phyloP scores from a whole-genome alignment of 2,329 filamentous ascomycete genomes.

The Fusarium austroafricanum region DNA sequence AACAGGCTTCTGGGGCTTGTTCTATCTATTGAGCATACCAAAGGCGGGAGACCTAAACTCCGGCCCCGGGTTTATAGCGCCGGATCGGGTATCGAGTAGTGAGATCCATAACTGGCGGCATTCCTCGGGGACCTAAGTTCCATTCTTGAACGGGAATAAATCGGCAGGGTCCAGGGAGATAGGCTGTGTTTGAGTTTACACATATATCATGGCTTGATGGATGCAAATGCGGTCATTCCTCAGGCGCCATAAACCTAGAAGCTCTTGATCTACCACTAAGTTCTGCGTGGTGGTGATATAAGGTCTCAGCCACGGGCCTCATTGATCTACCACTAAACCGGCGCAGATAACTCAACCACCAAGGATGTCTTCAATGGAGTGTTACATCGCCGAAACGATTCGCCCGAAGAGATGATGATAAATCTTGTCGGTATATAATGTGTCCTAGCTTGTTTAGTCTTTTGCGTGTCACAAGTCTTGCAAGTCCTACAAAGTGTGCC shows the following conservation, averaged over 20 bases:
- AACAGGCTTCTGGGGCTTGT: slow-evolving; percentile 1
- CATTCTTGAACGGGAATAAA: neutral
- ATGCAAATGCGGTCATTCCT: slow-evolving; percentile 9
- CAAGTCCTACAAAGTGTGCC: neutral
- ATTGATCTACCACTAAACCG: too few relatives aligned
- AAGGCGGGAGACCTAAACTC: neutral
- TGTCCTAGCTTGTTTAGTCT: too few relatives aligned
- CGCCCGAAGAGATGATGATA: too few relatives aligned
- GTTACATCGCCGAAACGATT: too few relatives aligned
- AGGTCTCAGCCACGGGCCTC: too few relatives aligned
- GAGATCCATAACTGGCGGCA: slow-evolving; percentile 16
- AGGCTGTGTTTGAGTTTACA: slow-evolving; percentile 2
- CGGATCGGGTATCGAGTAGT: slow-evolving; percentile 8
- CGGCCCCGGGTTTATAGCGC: neutral
- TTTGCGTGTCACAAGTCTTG: too few relatives aligned
- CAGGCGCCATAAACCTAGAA: too few relatives aligned
- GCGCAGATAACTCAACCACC: neutral
- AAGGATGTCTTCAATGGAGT: too few relatives aligned
- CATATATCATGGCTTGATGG: neutral
- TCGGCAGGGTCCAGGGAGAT: neutral
- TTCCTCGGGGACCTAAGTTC: neutral
- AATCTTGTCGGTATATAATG: too few relatives aligned
- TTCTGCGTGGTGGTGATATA: too few relatives aligned
- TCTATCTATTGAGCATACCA: neutral
- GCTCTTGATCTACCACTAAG: too few relatives aligned